Evolutionary conservation across 2,329 filamentous ascomycete genomes (phyloP), one percentile per base, ranked within the genome.

Genomic region (Clonostachys sp.): DNA sequence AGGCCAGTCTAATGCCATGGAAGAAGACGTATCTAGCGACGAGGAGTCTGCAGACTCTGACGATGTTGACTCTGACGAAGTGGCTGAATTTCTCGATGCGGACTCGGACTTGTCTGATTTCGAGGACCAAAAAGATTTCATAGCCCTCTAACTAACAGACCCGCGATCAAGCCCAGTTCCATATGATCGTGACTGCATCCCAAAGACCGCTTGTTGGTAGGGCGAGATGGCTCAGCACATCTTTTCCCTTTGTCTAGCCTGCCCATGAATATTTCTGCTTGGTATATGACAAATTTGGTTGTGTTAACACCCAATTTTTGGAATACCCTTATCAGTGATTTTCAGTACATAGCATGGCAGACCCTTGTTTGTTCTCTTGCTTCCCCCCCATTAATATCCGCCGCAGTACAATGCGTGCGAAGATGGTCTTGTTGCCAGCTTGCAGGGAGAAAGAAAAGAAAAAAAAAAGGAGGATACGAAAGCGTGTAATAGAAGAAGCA

Each of bases 1-100:
- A 70, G 67, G 68, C 7, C 35, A 34, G 45, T 74, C 80, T 49
- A 75, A 78, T 41, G 74, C 80, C 52, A 75, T 77, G 62, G 84
- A 77, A 60, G 89, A 94, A 60, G 57, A 89, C 44, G 91, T 88
- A 48, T 92, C 87, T 72, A 87, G 91, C 59, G 87, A 90, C 53
- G 87, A 84, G 51, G 72, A 71, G 53, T 81, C 83, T 55, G 81
- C 85, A 62, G 87, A 83, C 61, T 85, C 91, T 63, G 85, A 91
- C 63, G 88, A 92, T 62, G 79, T 89, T 58, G 87, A 91, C 67
- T 91, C 87, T 47, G 88, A 91, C 61, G 81, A 81, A 52, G 75
- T 85, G 50, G 83, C 85, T 59, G 83, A 86, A 63, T 83, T 84
- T 57, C 74, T 85, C 52, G 71, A 75, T 48, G 74, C 78, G 50